Percentiles rank a stretch among this genome's conserved stretches.
These are phyloP conservation scores for Myotisia sp. DNA, from an alignment of 2,329 filamentous ascomycete species.

Conservation along the genomic window DNA sequence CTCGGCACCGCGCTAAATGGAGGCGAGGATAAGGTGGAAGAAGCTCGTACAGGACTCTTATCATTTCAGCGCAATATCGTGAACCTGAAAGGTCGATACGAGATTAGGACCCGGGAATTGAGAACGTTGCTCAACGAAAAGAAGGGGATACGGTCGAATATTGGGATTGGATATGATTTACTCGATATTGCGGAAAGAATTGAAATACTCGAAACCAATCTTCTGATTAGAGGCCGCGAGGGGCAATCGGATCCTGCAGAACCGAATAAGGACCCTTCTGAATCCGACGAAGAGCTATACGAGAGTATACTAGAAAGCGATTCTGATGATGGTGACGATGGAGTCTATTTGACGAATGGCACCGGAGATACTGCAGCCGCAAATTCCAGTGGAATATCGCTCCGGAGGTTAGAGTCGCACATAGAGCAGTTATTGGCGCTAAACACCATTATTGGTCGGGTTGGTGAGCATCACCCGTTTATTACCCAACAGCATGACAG, in stretches of 20 bases:
- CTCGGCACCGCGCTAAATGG: slow-evolving; percentile 69
- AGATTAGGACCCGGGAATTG: slow-evolving; percentile 49
- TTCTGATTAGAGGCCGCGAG: slow-evolving; percentile 47
- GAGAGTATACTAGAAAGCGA: slow-evolving; percentile 16
- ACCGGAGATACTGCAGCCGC: slow-evolving; percentile 17
- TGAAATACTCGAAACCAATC: slow-evolving; percentile 49
- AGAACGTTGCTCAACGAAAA: slow-evolving; percentile 51
- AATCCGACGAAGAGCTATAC: slow-evolving; percentile 20
- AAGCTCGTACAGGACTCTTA: slow-evolving; percentile 71
- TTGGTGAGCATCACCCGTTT: slow-evolving; percentile 50
- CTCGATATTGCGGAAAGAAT: slow-evolving; percentile 34
- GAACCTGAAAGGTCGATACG: slow-evolving; percentile 53
- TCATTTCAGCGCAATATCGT: slow-evolving; percentile 74
- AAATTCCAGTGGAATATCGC: slow-evolving; percentile 22
- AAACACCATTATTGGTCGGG: slow-evolving; percentile 34
- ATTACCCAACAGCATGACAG: slow-evolving; percentile 43
- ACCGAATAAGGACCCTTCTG: slow-evolving; percentile 20
- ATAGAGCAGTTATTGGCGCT: slow-evolving; percentile 46
- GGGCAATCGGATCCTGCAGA: slow-evolving; percentile 12
- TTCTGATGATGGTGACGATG: slow-evolving; percentile 23
- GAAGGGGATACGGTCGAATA: slow-evolving; percentile 45
- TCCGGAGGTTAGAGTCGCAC: slow-evolving; percentile 40
- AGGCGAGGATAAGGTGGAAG: slow-evolving; percentile 82
- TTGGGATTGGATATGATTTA: slow-evolving; percentile 44
- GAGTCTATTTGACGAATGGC: slow-evolving; percentile 13